phyloP scores from a whole-genome alignment of 78 protist genomes.

The Speleostelium caveatum region DNA sequence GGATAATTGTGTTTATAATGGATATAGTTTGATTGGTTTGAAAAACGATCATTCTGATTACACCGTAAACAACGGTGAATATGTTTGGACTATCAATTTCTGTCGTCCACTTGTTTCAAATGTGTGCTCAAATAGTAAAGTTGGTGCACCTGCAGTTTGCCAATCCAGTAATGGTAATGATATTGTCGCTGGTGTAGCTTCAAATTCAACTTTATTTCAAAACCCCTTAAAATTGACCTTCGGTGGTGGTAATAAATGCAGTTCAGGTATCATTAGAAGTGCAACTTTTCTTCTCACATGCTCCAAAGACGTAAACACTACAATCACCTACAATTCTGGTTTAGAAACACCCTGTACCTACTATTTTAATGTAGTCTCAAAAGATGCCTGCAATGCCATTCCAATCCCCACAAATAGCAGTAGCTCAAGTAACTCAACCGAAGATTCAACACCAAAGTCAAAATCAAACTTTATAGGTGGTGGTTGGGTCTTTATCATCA shows the following conservation, averaged over 20 bases:
- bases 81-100: not conserved
- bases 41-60: too few species aligned
- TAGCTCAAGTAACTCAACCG: not conserved
- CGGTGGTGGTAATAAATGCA: too few species aligned
- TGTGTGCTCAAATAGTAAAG: not conserved
- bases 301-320: not conserved
- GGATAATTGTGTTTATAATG: too few species aligned
- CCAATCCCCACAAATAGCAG: not conserved
- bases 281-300: not conserved
- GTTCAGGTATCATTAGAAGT: not conserved
- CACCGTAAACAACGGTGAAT: not conserved
- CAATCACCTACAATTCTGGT: not conserved
- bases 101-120: not conserved
- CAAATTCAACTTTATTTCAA: not conserved
- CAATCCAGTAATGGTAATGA: not conserved
- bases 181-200: not conserved
- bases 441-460: not conserved
- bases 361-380: not conserved
- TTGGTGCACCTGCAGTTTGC: not conserved
- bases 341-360: not conserved
- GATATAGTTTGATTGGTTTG: not conserved
- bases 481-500: slow-evolving; percentile 70
- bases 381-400: not conserved
- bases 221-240: too few species aligned
- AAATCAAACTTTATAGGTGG: slow-evolving; percentile 55